A percentile compares a stretch with the other conserved stretches of the same genome.
phyloP scores from a whole-genome alignment of 768 basidiomycete species.

The Rhizopogon roseolus region DNA sequence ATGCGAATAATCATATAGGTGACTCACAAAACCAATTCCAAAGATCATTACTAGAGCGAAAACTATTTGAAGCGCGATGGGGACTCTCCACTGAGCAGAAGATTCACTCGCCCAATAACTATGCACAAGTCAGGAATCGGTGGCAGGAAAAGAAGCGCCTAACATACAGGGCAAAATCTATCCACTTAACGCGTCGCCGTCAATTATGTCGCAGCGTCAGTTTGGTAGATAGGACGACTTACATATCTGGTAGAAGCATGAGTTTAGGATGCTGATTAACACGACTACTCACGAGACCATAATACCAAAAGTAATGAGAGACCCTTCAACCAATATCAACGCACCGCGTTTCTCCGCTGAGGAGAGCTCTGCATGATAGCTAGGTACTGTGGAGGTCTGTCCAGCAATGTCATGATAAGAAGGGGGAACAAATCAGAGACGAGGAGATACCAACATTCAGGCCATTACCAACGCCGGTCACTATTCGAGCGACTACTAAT shows the following conservation, averaged over 20 bases:
- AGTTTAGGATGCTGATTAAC: background rate
- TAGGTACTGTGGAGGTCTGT: constrained; percentile 61
- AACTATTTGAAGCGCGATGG: constrained; percentile 55
- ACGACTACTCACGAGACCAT: constrained; percentile 48
- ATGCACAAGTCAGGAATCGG: background rate
- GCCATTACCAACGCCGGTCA: constrained; percentile 65
- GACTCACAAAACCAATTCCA: constrained; percentile 44
- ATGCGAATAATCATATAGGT: background rate
- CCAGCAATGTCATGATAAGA: background rate
- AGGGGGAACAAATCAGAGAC: background rate
- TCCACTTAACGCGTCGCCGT: constrained; percentile 37
- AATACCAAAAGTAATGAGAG: constrained; percentile 58
- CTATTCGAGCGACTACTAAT: constrained; percentile 54
- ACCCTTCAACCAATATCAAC: constrained; percentile 63
- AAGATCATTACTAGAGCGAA: constrained; percentile 51
- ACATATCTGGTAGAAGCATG: constrained; percentile 8
- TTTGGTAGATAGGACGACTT: background rate
- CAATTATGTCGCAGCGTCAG: background rate
- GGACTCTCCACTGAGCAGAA: constrained; percentile 59
- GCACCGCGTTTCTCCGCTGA: constrained; percentile 54
- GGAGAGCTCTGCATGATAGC: constrained; percentile 65
- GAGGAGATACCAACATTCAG: constrained; percentile 38
- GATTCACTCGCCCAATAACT: constrained; percentile 49
- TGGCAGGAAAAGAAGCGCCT: background rate
- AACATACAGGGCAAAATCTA: constrained; percentile 56